Evolutionary conservation across 2,329 filamentous ascomycete genomes (phyloP), one percentile per base, ranked within the genome.

Genomic region (Teratosphaeria viscida): DNA sequence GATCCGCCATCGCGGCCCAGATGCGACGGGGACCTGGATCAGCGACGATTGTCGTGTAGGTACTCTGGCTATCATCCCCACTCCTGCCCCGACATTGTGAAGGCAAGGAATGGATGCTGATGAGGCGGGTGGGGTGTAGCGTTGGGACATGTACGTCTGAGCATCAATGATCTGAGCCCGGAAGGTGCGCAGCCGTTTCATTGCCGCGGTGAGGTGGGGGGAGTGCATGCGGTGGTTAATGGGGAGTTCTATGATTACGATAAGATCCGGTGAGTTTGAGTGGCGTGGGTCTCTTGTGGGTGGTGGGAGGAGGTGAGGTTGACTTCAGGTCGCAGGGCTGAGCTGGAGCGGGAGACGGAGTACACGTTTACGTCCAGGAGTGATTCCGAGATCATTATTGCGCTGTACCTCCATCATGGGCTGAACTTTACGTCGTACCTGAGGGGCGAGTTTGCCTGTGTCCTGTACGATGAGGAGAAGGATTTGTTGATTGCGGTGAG

Each of bases 201-300:
- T 57, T 26, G 43, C 7, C 60, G 59, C 14, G 49, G 62, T 7
- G 57, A 63, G 19, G 56, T 56, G 52, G 64, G 59, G 10, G 74
- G 77, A 57, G 72, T 84, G 19, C 81, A 84, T 66, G 81, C 80
- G 1, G 77, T 84, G n/a, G 79, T 84, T 27, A 84, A 82, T 60
- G 82, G 82, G 32, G 82, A 84, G 67, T 74, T 85, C n/a, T 85
- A 85, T 66, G 79, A 81, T 64, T 74, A 78, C 60, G 78, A 82
- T 55, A 64, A 69, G 11, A 73, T 81, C 12, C 74, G 79, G 43
- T 49, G n/a, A 49, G 16, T 49, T 49, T 23, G n/a, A 4, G 5
- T 19, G 23, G 23, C 23, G 23, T 23, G 23, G 23, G 23, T 23
- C 23, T 23, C 23, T 23, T 23, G 23, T 23, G 23, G 23, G 23